Base-by-base conservation (phyloP, 345 rosid genomes). In the Psidium friedrichsthalianum region DNA sequence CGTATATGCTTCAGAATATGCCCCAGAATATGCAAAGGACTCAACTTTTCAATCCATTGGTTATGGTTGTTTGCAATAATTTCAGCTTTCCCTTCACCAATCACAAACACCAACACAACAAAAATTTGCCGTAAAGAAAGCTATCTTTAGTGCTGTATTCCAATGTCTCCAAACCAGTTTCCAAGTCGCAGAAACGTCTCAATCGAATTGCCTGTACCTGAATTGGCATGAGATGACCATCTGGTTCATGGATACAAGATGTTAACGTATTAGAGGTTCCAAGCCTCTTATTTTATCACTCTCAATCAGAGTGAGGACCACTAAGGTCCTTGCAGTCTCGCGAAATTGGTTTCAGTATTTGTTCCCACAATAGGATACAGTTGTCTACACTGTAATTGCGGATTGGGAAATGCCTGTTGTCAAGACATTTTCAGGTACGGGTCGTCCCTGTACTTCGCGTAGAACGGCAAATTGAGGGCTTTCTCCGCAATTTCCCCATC, bases 381-480 rank as follows among this genome's bases (percentile, higher is more conserved):
- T 64, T 8, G 76, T 64, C 76, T 64, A 64, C 22, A 29, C 76
- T 61, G 11, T 64, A 64, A 1, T 64, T 64, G 42, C 6, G 1
- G 36, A 69, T 18, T 32, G 47, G 25, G 47, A 69, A 69, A 69
- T 9, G 25, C 47, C 47, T 12, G 1, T 11, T 36, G 25, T 69
- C 80, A 69, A 74, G 47, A 14, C 54, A 21, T 83, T 87, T 87
- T 89, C 81, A 95, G 53, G 87, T 87, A 92, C 5, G 95, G 92
- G 74, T 95, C 93, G 11, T 90, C 90, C 87, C 88, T 92, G 86
- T 86, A 91, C 74, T 93, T 93, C 1, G 92, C 88, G 87, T 93
- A 97, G 1, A 83, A 20, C 3, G 98, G 98, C 88, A 93, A 95
- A 88, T 94, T 96, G 69, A 97, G 95, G 82, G 96, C 99, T 88